Percentiles rank a stretch among this genome's conserved stretches.
Conservation (phyloP, 169 alveolate species). For the Cryptosporidium bovis region DNA sequence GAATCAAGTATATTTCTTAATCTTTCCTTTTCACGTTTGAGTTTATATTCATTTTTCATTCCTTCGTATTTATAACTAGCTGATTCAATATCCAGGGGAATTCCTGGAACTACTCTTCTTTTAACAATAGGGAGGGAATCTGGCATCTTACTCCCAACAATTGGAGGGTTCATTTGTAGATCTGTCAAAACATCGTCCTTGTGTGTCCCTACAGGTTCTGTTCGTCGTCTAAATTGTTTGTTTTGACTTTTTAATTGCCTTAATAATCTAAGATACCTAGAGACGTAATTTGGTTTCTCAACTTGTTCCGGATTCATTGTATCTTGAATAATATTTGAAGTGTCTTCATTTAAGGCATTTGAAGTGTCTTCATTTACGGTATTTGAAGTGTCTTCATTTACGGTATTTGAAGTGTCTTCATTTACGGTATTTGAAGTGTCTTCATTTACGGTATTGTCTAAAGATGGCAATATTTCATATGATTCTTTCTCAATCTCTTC, state of each 20-base stretch:
- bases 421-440: no score
- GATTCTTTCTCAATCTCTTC: no score
- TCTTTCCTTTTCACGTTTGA: no score
- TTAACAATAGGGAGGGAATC: conserved; percentile 10
- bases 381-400: no score
- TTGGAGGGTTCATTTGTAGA: conserved; percentile 31
- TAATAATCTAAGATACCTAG: neutral
- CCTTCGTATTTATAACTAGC: neutral
- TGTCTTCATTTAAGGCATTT: no score
- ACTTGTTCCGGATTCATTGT: no score
- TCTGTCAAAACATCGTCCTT: neutral
- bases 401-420: no score
- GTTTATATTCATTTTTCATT: neutral
- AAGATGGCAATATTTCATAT: no score
- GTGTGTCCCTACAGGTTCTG: neutral
- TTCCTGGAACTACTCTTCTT: conserved; percentile 7
- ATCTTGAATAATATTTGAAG: no score
- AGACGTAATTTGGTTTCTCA: neutral
- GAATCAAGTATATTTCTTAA: neutral
- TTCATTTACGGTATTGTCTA: no score
- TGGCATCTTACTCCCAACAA: conserved; percentile 12
- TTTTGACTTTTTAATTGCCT: neutral
- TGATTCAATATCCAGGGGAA: neutral
- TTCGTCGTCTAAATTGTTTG: neutral
- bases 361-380: no score